Base-by-base conservation (phyloP, 495 filamentous ascomycete species). In the Parathielavia hyrcaniae region DNA sequence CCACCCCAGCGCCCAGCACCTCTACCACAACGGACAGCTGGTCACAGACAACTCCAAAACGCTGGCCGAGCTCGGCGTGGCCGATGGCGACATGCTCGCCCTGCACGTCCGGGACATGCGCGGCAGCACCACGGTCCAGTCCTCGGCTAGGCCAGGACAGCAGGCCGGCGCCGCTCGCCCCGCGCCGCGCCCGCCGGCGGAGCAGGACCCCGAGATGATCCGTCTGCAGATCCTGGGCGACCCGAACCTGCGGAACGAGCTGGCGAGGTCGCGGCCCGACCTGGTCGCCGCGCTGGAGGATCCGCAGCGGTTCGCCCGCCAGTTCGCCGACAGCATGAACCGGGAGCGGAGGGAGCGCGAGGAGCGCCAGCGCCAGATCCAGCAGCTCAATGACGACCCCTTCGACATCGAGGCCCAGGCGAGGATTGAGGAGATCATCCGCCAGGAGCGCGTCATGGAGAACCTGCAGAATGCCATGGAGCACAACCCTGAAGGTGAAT, bases 391-490 rank as follows among this genome's bases (percentile, higher is more conserved):
- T 63, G 85, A 88, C 9, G 93, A 97, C 64, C 90, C 92, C 1
- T 96, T 97, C 67, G 90, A 97, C 66, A 72, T 85, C 26, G 91
- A 95, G 47, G 88, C 90, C 14, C 93, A 98, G 72, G 79, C 79
- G n/a, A 86, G 86, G 73, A 97, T 98, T 51, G 93, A 91, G 68
- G 93, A 98, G 72, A 90, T 97, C 67, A 97, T 98, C 67, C 84
- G 92, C 50, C 88, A 96, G 73, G 87, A 97, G 71, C 80, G 85
- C 0, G 91, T 98, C 39, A 89, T 88, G 65, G 91, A 96, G 70
- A 97, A 98, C 66, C 71, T 96, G 58, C 90, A 97, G 67, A 91
- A 89, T 71, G 91, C 95, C 26, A 88, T 96, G 80, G 93, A 97
- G 75, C 83, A 97, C 69, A 90, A 95, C 63, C 93, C 93, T 1